A percentile compares a stretch with the other conserved stretches of the same genome.
These are phyloP conservation scores for Beauveria caledonica DNA, from an alignment of 2,329 filamentous ascomycete species.

Conservation along the genomic window DNA sequence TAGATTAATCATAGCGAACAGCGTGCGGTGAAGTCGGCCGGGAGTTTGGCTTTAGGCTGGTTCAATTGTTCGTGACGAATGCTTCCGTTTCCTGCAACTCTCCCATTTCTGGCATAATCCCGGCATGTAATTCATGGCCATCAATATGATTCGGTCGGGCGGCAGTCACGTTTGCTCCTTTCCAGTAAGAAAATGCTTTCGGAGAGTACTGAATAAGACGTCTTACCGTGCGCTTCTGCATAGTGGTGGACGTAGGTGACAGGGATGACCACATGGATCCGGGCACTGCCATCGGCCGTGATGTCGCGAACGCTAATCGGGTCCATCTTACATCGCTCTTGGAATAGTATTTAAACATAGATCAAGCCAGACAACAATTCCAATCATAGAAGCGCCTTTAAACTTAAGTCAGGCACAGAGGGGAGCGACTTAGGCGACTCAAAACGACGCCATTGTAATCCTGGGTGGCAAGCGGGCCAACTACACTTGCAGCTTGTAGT, in stretches of 20 bases:
- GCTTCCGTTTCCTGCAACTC: neutral
- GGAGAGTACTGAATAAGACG: neutral
- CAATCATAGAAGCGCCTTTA: neutral
- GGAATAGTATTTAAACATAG: neutral
- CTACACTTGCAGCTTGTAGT: neutral
- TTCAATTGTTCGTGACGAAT: neutral
- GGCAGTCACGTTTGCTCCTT: neutral
- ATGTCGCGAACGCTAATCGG: neutral
- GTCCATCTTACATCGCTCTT: neutral
- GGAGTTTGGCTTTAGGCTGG: neutral
- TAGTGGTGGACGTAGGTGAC: neutral
- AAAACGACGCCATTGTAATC: neutral
- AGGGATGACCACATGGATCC: neutral
- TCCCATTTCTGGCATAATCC: neutral
- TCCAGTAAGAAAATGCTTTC: neutral
- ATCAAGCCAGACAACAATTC: neutral
- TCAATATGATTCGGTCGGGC: neutral
- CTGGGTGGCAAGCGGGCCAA: conserved; percentile 1
- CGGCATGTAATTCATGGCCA: neutral
- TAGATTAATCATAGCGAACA: neutral
- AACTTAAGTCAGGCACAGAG: neutral
- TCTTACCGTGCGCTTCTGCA: neutral
- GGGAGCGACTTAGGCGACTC: neutral
- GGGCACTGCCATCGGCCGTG: neutral
- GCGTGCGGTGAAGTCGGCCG: neutral